A percentile compares a stretch with the other conserved stretches of the same genome.
phyloP scores from a whole-genome alignment of 2,329 filamentous ascomycete genomes.

The Diaporthe sp. region DNA sequence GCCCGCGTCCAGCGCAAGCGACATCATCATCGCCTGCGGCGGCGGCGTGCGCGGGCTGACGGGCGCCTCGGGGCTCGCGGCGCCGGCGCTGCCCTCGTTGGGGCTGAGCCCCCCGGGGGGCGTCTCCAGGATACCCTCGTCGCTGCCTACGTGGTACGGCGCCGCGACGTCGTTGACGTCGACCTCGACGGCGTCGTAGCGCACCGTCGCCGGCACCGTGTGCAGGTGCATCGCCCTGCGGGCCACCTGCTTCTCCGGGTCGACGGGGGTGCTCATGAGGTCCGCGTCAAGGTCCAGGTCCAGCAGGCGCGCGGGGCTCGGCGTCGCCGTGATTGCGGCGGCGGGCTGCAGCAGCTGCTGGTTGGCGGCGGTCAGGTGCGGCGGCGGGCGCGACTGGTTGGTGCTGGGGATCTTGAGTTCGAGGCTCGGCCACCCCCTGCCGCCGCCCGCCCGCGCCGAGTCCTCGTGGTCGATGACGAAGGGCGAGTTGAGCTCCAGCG shows the following conservation, averaged over 20 bases:
- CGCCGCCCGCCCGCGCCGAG: slow-evolving; percentile 41
- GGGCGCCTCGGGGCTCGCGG: slow-evolving; percentile 32
- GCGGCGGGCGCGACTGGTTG: slow-evolving; percentile 32
- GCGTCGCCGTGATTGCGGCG: slow-evolving; percentile 4
- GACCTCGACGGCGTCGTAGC: slow-evolving; percentile 26
- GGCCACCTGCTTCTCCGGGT: slow-evolving; percentile 19
- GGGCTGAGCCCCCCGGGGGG: slow-evolving; percentile 33
- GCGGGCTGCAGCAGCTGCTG: slow-evolving; percentile 37
- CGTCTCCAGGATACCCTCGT: slow-evolving; percentile 36
- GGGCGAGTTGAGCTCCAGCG: slow-evolving; percentile 44
- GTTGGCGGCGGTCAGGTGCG: slow-evolving; percentile 39
- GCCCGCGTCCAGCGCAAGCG: neutral
- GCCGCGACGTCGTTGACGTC: slow-evolving; percentile 9
- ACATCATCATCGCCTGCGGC: neutral
- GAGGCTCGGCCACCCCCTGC: slow-evolving; percentile 44
- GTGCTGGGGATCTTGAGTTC: slow-evolving; percentile 41
- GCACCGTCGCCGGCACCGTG: slow-evolving; percentile 28
- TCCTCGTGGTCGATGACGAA: slow-evolving; percentile 45
- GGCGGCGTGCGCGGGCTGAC: slow-evolving; percentile 31
- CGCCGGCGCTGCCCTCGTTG: slow-evolving; percentile 26
- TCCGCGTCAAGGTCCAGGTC: slow-evolving; percentile 44
- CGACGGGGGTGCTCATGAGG: slow-evolving; percentile 39
- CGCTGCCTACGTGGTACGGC: slow-evolving; percentile 36
- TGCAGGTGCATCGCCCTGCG: slow-evolving; percentile 30
- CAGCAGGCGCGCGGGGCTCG: slow-evolving; percentile 37